phyloP scores from a whole-genome alignment of 2,329 filamentous ascomycete genomes.

The Beauveria australis region DNA sequence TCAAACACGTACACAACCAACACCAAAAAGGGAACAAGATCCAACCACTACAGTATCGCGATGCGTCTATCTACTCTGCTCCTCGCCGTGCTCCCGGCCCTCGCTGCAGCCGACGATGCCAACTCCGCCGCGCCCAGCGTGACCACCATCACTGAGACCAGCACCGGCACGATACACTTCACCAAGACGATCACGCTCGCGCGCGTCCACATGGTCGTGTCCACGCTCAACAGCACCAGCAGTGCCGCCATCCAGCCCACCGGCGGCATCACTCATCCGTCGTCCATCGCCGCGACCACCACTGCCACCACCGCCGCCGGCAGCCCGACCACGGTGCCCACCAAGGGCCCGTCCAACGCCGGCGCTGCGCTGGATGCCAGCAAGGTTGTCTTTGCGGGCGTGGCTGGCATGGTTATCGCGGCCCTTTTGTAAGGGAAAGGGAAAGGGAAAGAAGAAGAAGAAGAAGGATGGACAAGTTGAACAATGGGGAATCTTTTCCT shows the following conservation, averaged over 20 bases:
- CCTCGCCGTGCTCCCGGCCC: constrained; percentile 43
- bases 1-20: constrained; percentile 10
- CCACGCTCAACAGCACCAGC: constrained; percentile 25
- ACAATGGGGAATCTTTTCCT: not conserved
- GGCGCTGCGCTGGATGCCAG: constrained; percentile 36
- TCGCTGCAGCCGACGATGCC: constrained; percentile 38
- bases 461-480: not conserved
- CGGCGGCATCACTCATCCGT: constrained; percentile 14
- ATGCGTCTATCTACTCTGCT: constrained; percentile 36
- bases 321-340: constrained; percentile 22
- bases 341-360: constrained; percentile 29
- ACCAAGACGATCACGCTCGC: constrained; percentile 46
- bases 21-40: constrained; percentile 12
- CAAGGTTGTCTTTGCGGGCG: constrained; percentile 38
- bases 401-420: constrained; percentile 41
- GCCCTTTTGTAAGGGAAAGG: constrained; percentile 19
- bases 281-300: not conserved
- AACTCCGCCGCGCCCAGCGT: constrained; percentile 4
- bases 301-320: constrained; percentile 5
- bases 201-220: constrained; percentile 33
- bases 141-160: constrained; percentile 31
- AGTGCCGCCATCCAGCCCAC: constrained; percentile 24
- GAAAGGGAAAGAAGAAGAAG: too few relatives aligned
- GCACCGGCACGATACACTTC: constrained; percentile 41
- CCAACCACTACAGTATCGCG: constrained; percentile 18